Percentiles rank a stretch among this genome's conserved stretches.
Conservation (phyloP, 352 stramenopile genomes). For the Phytophthora agathidicida region DNA sequence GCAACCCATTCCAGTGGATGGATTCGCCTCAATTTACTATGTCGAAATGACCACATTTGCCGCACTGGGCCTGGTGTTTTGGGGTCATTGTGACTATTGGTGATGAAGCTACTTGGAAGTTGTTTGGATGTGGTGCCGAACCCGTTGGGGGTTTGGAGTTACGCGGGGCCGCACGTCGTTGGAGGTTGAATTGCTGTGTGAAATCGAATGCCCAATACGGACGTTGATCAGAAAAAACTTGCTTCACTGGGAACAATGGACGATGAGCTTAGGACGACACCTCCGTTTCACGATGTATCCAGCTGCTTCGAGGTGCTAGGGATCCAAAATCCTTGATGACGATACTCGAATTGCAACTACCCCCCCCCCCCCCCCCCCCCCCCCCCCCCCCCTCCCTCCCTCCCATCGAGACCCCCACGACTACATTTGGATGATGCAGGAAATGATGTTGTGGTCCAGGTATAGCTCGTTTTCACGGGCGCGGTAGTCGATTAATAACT, state of each 20-base stretch:
- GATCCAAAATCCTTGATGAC: constrained; percentile 15
- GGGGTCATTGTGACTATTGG: constrained; percentile 2
- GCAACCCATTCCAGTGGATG: too few relatives aligned
- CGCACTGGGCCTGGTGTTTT: neutral
- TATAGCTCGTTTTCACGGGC: constrained; percentile 1
- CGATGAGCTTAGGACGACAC: constrained; percentile 14
- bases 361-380: too few relatives aligned
- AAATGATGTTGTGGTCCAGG: constrained; percentile 3
- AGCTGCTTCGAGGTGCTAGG: constrained; percentile 5
- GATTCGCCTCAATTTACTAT: constrained; percentile 7
- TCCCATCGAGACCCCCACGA: too few relatives aligned
- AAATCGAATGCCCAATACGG: constrained; percentile 21
- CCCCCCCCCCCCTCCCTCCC: too few relatives aligned
- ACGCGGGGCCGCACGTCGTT: neutral
- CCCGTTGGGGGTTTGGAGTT: neutral
- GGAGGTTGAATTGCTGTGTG: neutral
- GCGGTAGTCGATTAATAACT: too few relatives aligned
- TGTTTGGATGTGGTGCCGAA: neutral
- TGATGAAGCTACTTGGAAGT: neutral
- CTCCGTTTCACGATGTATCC: constrained; percentile 5
- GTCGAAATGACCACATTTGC: neutral
- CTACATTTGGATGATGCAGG: neutral
- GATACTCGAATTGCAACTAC: too few relatives aligned
- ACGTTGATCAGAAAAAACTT: constrained; percentile 15
- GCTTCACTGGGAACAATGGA: constrained; percentile 5